phyloP scores from a whole-genome alignment of 345 rosid genomes.

The Salix udensis region DNA sequence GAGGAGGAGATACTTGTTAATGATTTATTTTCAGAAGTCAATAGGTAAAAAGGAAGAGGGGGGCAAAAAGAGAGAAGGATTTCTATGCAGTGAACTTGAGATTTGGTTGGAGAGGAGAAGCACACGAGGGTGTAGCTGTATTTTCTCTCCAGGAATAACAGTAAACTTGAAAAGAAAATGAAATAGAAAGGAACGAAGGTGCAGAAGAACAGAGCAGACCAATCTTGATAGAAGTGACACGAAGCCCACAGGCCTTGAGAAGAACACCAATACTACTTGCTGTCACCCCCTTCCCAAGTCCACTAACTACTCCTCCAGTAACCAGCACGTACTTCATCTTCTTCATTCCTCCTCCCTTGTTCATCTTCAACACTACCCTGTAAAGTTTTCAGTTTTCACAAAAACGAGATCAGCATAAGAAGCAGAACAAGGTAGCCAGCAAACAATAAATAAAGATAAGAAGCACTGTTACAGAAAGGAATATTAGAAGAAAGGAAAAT shows the following conservation, averaged over 20 bases:
- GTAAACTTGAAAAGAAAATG: not conserved
- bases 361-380: not conserved
- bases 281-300: constrained; percentile 80
- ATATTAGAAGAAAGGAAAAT: not conserved
- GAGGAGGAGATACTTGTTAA: not conserved
- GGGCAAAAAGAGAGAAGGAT: not conserved
- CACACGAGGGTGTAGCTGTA: not conserved
- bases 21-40: not conserved
- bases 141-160: not conserved
- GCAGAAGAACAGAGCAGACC: constrained; percentile 25
- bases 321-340: constrained; percentile 77
- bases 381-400: not conserved
- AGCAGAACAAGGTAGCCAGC: not conserved
- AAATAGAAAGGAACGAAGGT: not conserved
- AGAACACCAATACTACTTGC: constrained; percentile 83
- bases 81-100: not conserved
- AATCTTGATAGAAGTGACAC: constrained; percentile 74
- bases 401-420: not conserved
- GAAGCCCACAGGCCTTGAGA: constrained; percentile 76
- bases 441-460: not conserved
- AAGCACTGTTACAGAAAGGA: not conserved
- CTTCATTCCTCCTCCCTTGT: not conserved
- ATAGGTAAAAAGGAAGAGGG: not conserved
- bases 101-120: not conserved
- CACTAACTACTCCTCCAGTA: constrained; percentile 82